Conservation (phyloP, 2,329 filamentous ascomycete genomes). For the Phyllachora maydis region DNA sequence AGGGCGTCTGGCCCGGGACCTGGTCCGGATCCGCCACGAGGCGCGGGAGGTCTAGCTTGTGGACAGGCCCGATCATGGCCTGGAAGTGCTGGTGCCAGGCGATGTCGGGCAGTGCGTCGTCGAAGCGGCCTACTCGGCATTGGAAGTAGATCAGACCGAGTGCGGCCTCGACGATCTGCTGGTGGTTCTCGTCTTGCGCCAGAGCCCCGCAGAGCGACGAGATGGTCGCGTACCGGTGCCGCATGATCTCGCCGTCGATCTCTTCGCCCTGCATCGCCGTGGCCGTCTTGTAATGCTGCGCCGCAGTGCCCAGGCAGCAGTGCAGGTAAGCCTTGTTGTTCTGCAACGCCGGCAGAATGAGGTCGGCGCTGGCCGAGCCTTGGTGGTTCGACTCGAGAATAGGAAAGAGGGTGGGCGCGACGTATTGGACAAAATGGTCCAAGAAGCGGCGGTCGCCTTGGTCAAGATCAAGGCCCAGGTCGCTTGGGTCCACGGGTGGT, state of each 20-base stretch:
- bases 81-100: constrained; percentile 96
- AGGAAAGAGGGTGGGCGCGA: constrained; percentile 78
- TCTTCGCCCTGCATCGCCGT: constrained; percentile 45
- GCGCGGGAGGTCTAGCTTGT: constrained; percentile 61
- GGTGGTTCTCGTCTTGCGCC: constrained; percentile 60
- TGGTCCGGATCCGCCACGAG: constrained; percentile 40
- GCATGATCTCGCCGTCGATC: constrained; percentile 78
- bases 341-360: constrained; percentile 74
- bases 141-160: constrained; percentile 95
- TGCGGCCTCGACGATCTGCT: constrained; percentile 78
- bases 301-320: constrained; percentile 84
- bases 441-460: constrained; percentile 73
- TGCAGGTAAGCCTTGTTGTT: constrained; percentile 87
- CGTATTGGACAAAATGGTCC: constrained; percentile 77
- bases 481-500: constrained; percentile 38
- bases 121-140: constrained; percentile 69
- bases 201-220: constrained; percentile 69
- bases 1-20: constrained; percentile 46
- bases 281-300: constrained; percentile 75
- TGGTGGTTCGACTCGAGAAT: constrained; percentile 80
- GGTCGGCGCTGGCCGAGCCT: constrained; percentile 58
- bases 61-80: constrained; percentile 66
- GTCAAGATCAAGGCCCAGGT: constrained; percentile 63
- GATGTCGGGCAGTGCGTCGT: constrained; percentile 75
- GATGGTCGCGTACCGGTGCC: constrained; percentile 77